Percentiles rank a stretch among this genome's conserved stretches.
Evolutionary conservation across 2,329 filamentous ascomycete species (phyloP).

Genomic region (Cladosporium sp.): DNA sequence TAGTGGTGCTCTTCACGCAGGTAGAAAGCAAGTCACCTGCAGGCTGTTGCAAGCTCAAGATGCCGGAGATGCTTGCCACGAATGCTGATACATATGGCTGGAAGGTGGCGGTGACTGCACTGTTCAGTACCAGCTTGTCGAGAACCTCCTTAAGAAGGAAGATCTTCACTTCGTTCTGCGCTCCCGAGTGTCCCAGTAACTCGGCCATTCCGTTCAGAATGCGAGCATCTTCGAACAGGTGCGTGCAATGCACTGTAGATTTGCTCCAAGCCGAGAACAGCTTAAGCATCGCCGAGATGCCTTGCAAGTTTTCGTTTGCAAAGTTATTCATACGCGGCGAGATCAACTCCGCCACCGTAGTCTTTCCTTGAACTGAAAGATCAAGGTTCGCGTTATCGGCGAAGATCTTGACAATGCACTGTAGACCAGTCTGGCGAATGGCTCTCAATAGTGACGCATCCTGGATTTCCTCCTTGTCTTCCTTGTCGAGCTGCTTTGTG

Average conservation of each 20-base stretch:
- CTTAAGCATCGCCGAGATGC: slow-evolving; percentile 77
- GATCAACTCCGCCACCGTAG: slow-evolving; percentile 74
- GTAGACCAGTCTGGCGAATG: slow-evolving; percentile 71
- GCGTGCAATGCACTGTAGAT: slow-evolving; percentile 64
- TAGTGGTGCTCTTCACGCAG: slow-evolving; percentile 76
- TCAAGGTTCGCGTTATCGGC: slow-evolving; percentile 68
- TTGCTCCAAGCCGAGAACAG: slow-evolving; percentile 80
- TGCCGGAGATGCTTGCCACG: slow-evolving; percentile 53
- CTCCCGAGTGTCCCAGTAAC: slow-evolving; percentile 68
- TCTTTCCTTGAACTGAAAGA: slow-evolving; percentile 69
- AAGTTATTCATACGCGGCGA: slow-evolving; percentile 76
- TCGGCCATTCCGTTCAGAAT: slow-evolving; percentile 72
- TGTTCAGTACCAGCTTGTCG: slow-evolving; percentile 64
- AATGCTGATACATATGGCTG: slow-evolving; percentile 68
- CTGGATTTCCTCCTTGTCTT: slow-evolving; percentile 33
- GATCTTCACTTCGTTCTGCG: slow-evolving; percentile 82
- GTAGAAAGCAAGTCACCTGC: slow-evolving; percentile 76
- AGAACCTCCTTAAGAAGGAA: slow-evolving; percentile 76
- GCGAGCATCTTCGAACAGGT: slow-evolving; percentile 62
- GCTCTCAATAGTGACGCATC: slow-evolving; percentile 62
- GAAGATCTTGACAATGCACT: slow-evolving; percentile 79
- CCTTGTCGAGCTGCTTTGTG: slow-evolving; percentile 34
- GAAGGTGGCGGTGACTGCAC: slow-evolving; percentile 57
- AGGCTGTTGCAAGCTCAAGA: slow-evolving; percentile 56
- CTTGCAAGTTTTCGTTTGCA: slow-evolving; percentile 82